phyloP scores from a whole-genome alignment of 2,329 filamentous ascomycete genomes.

The Diplocarpon mali region DNA sequence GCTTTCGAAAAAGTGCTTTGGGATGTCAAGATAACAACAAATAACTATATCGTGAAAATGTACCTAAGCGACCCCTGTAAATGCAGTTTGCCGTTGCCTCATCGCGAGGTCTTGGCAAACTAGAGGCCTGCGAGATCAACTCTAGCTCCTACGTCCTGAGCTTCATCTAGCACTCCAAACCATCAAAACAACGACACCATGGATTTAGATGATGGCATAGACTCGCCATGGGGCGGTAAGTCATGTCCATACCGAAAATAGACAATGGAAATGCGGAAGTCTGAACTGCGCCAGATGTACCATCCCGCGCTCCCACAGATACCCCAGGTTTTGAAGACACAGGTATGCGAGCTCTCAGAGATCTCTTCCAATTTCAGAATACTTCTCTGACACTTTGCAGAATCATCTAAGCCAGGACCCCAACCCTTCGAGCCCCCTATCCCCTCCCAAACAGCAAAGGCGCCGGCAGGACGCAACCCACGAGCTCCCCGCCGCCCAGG shows the following conservation, averaged over 20 bases:
- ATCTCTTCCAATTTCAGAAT: neutral
- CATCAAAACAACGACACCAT: conserved; percentile 20
- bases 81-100: too few species aligned
- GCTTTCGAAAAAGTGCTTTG: too few species aligned
- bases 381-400: conserved; percentile 5
- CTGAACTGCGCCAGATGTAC: conserved; percentile 29
- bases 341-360: conserved; percentile 9
- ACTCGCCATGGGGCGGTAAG: conserved; percentile 36
- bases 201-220: conserved; percentile 35
- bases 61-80: too few species aligned
- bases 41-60: too few species aligned
- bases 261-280: neutral
- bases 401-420: conserved; percentile 16
- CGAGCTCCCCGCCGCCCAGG: conserved; percentile 47
- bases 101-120: conserved; percentile 7
- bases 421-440: conserved; percentile 11
- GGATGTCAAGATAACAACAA: too few species aligned
- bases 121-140: too few species aligned
- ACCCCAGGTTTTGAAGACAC: conserved; percentile 16
- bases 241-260: neutral
- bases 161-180: conserved; percentile 7
- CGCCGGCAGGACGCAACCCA: conserved; percentile 22
- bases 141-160: conserved; percentile 4
- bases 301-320: conserved; percentile 29
- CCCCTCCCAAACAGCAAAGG: conserved; percentile 19